Percentiles rank a stretch among this genome's conserved stretches.
Conservation (phyloP, 139 green algal genomes). For the Spirogloea muscicola region DNA sequence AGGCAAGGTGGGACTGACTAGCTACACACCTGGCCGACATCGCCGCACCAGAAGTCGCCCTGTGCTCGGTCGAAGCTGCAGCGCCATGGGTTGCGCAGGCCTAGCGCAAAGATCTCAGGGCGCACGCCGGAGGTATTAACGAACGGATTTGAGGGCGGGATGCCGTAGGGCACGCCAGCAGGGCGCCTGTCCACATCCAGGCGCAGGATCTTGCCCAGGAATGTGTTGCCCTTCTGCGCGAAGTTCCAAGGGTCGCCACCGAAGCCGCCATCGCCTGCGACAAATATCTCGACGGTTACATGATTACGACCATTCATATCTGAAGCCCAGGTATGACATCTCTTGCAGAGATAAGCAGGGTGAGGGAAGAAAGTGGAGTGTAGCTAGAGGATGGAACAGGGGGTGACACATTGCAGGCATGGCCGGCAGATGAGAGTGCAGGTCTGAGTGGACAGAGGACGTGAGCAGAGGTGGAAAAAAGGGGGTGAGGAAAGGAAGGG, state of each 20-base stretch:
- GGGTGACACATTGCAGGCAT: too few relatives aligned
- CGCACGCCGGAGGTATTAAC: neutral
- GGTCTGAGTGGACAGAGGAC: too few relatives aligned
- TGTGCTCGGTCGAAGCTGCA: neutral
- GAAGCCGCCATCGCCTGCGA: slow-evolving; percentile 14
- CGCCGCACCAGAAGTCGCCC: slow-evolving; percentile 2
- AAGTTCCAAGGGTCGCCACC: slow-evolving; percentile 23
- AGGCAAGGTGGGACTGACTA: neutral
- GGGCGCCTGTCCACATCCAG: slow-evolving; percentile 1
- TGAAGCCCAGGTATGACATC: too few relatives aligned
- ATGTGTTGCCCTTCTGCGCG: slow-evolving; percentile 11
- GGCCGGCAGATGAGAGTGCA: too few relatives aligned
- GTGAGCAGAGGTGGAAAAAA: too few relatives aligned
- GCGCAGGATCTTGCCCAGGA: slow-evolving; percentile 31
- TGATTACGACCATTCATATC: too few relatives aligned
- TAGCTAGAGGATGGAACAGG: too few relatives aligned
- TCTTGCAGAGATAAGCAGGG: too few relatives aligned
- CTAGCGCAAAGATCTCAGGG: slow-evolving; percentile 14
- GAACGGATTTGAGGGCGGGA: slow-evolving; percentile 23
- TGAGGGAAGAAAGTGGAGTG: too few relatives aligned
- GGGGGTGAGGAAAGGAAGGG: too few relatives aligned
- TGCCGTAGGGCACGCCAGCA: neutral
- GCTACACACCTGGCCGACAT: slow-evolving; percentile 20
- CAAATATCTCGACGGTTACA: neutral
- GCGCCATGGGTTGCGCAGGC: slow-evolving; percentile 23